A percentile compares a stretch with the other conserved stretches of the same genome.
Evolutionary conservation across 177 flowering plant genomes (phyloP).

Genomic region (Tripterygium wilfordii): DNA sequence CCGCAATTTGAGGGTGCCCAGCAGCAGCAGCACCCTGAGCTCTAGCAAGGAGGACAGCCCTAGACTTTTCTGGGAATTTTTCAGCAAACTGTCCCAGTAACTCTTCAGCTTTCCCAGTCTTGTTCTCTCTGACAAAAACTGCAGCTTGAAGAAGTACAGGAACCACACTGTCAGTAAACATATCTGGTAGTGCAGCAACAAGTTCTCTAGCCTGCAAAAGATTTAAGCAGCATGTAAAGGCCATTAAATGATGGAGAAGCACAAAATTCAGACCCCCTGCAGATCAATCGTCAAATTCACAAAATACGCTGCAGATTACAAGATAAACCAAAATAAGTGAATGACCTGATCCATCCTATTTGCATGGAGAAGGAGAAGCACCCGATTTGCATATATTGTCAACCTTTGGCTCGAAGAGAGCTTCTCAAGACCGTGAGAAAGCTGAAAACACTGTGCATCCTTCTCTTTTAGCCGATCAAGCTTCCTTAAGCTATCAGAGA

Average conservation of each 20-base stretch:
- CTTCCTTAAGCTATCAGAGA: constrained; percentile 74
- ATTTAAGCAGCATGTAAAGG: not conserved
- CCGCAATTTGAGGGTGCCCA: constrained; percentile 68
- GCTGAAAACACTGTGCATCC: constrained; percentile 49
- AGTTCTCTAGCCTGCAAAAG: constrained; percentile 73
- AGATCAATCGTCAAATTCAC: too few species aligned
- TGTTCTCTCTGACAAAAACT: constrained; percentile 75
- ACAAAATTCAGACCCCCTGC: too few species aligned
- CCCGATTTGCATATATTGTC: constrained; percentile 69
- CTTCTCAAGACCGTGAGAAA: constrained; percentile 72
- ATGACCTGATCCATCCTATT: constrained; percentile 75
- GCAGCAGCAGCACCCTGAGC: constrained; percentile 93
- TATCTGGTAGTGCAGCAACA: constrained; percentile 41
- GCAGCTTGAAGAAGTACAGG: constrained; percentile 83
- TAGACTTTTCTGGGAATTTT: constrained; percentile 59
- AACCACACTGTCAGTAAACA: constrained; percentile 58
- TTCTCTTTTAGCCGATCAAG: constrained; percentile 76
- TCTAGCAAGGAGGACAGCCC: constrained; percentile 57
- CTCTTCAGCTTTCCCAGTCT: constrained; percentile 75
- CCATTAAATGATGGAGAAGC: too few species aligned
- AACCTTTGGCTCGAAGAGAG: constrained; percentile 77
- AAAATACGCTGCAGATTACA: too few species aligned
- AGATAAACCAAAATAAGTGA: not conserved
- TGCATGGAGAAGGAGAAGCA: constrained; percentile 83
- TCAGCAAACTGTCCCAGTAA: constrained; percentile 55